A percentile compares a stretch with the other conserved stretches of the same genome.
Conservation (phyloP, 805 yeast genomes). For the Candida orba region DNA sequence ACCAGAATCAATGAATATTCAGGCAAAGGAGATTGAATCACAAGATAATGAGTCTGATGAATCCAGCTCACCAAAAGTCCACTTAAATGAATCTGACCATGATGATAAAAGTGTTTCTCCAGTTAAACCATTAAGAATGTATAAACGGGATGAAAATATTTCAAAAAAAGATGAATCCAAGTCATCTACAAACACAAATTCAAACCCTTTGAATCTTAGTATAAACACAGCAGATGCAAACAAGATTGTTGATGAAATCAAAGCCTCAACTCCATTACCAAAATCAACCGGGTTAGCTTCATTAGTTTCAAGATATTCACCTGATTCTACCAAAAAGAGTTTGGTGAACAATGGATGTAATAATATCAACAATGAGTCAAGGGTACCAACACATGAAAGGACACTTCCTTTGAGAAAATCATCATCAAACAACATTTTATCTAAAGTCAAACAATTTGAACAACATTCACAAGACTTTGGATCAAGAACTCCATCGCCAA, state of each 20-base stretch:
- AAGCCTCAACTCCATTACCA: constrained; percentile 7
- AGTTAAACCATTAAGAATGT: constrained; percentile 64
- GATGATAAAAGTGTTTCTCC: constrained; percentile 29
- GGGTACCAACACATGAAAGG: neutral
- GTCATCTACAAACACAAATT: constrained; percentile 5
- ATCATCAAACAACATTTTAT: constrained; percentile 24
- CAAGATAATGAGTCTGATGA: too few species aligned
- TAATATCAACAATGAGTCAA: neutral
- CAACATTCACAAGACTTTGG: constrained; percentile 10
- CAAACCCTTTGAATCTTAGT: constrained; percentile 16
- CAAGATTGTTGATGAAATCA: neutral
- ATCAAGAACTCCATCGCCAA: constrained; percentile 12
- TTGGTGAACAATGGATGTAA: too few species aligned
- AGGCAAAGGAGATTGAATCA: too few species aligned
- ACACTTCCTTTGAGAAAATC: constrained; percentile 18
- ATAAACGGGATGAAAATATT: constrained; percentile 39
- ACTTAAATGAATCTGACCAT: neutral
- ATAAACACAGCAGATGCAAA: constrained; percentile 16
- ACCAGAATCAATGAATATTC: neutral
- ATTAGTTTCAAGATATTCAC: constrained; percentile 12
- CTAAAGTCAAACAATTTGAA: constrained; percentile 26
- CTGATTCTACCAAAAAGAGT: constrained; percentile 6
- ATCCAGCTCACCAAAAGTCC: neutral
- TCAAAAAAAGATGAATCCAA: constrained; percentile 9
- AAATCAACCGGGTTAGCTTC: constrained; percentile 11